Percentiles rank a stretch among this genome's conserved stretches.
These are phyloP conservation scores for Exophiala mesophila DNA, from an alignment of 2,329 filamentous ascomycete species.

Conservation along the genomic window DNA sequence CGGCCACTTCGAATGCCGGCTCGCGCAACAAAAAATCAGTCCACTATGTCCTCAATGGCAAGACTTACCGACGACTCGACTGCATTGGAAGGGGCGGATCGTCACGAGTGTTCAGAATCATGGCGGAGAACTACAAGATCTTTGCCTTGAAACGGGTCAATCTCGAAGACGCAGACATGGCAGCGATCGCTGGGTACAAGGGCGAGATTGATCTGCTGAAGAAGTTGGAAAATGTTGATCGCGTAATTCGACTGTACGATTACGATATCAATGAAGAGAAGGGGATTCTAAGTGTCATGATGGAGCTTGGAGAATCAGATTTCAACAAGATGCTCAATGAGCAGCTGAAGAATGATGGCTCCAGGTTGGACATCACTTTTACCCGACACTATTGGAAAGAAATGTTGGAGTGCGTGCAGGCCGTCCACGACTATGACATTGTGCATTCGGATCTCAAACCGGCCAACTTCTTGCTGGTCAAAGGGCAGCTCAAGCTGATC, in stretches of 20 bases:
- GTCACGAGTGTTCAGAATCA: constrained; percentile 90
- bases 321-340: constrained; percentile 78
- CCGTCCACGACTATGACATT: constrained; percentile 84
- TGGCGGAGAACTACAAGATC: constrained; percentile 93
- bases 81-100: constrained; percentile 89
- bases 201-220: constrained; percentile 90
- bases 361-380: constrained; percentile 79
- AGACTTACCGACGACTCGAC: constrained; percentile 83
- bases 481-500: constrained; percentile 88
- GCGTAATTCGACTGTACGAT: constrained; percentile 85
- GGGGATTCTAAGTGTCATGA: constrained; percentile 80
- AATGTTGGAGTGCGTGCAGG: constrained; percentile 91
- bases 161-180: constrained; percentile 81
- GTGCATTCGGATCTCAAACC: constrained; percentile 97
- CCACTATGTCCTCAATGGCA: constrained; percentile 85
- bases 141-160: constrained; percentile 92
- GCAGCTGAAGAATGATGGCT: constrained; percentile 65
- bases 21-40: constrained; percentile 71
- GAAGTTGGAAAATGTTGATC: constrained; percentile 75
- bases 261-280: constrained; percentile 93
- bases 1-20: constrained; percentile 77
- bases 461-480: constrained; percentile 90
- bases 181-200: constrained; percentile 78
- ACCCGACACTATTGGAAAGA: constrained; percentile 99
- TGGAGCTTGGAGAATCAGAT: constrained; percentile 96